phyloP scores from a whole-genome alignment of 208 protist species.

The Leishmania aethiopica region DNA sequence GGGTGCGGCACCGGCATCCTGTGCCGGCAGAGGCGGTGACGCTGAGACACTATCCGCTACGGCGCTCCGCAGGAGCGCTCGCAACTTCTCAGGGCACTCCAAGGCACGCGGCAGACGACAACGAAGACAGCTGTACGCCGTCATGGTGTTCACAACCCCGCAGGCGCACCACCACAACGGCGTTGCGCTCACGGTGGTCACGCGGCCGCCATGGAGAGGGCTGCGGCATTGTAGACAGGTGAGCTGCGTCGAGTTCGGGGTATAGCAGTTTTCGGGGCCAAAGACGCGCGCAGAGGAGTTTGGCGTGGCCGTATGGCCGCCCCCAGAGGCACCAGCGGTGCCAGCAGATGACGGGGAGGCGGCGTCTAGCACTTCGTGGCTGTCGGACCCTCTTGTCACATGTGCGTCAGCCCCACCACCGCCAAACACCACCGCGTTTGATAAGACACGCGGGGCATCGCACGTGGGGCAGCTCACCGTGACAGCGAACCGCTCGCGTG shows the following conservation, averaged over 20 bases:
- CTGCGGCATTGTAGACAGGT: conserved; percentile 43
- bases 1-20: neutral
- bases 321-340: neutral
- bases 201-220: conserved; percentile 55
- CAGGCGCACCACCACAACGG: conserved; percentile 72
- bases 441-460: conserved; percentile 23
- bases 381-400: neutral
- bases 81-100: conserved; percentile 14
- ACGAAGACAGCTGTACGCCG: conserved; percentile 48
- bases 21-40: neutral
- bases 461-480: conserved; percentile 52
- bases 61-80: conserved; percentile 26
- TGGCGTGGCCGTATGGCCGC: neutral
- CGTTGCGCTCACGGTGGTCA: conserved; percentile 10
- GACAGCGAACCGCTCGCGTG: conserved; percentile 53
- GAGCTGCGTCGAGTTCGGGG: conserved; percentile 34
- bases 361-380: neutral
- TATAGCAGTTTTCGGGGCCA: conserved; percentile 53
- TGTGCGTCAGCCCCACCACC: neutral
- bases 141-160: conserved; percentile 38
- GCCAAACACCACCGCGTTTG: conserved; percentile 51
- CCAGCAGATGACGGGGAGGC: neutral
- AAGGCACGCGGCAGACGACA: conserved; percentile 70
- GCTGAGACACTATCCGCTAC: neutral
- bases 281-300: conserved; percentile 24